These are phyloP conservation scores for Ophiostoma fasciatum DNA, from an alignment of 2,329 filamentous ascomycete genomes.

Conservation along the genomic window DNA sequence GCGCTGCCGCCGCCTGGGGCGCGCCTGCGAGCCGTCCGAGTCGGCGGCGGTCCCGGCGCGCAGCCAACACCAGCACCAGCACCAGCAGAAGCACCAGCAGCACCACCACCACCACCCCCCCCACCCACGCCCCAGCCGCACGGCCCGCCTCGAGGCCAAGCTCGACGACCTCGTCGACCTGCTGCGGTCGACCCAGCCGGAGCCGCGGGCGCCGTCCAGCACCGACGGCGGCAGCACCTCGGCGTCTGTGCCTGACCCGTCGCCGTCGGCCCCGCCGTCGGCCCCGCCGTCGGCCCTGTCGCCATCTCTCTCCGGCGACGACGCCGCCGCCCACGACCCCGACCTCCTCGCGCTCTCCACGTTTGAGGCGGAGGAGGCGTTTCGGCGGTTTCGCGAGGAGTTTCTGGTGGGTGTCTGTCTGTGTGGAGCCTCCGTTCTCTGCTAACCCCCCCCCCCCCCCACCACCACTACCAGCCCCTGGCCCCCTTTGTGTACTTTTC, in stretches of 20 bases:
- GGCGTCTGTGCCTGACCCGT: background rate
- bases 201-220: background rate
- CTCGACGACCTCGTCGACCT: slow-evolving; percentile 32
- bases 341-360: background rate
- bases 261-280: no score
- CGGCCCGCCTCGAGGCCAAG: slow-evolving; percentile 34
- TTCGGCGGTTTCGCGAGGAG: slow-evolving; percentile 26
- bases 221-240: background rate
- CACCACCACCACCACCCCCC: slow-evolving; percentile 17
- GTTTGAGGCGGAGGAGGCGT: slow-evolving; percentile 14
- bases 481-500: slow-evolving; percentile 21
- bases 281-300: no score
- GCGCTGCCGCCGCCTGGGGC: slow-evolving; percentile 25
- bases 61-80: slow-evolving; percentile 19
- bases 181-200: slow-evolving; percentile 13
- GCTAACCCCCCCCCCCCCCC: slow-evolving; percentile 25
- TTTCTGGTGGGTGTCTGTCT: slow-evolving; percentile 17
- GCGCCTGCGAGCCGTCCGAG: slow-evolving; percentile 21
- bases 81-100: slow-evolving; percentile 16
- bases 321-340: background rate
- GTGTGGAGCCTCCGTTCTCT: background rate
- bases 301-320: background rate
- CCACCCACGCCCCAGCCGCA: slow-evolving; percentile 16
- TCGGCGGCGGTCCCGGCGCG: slow-evolving; percentile 19
- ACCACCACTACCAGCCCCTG: background rate